Evolutionary conservation across 768 basidiomycete genomes (phyloP).

Genomic region (Tylopilus rubrobrunneus): DNA sequence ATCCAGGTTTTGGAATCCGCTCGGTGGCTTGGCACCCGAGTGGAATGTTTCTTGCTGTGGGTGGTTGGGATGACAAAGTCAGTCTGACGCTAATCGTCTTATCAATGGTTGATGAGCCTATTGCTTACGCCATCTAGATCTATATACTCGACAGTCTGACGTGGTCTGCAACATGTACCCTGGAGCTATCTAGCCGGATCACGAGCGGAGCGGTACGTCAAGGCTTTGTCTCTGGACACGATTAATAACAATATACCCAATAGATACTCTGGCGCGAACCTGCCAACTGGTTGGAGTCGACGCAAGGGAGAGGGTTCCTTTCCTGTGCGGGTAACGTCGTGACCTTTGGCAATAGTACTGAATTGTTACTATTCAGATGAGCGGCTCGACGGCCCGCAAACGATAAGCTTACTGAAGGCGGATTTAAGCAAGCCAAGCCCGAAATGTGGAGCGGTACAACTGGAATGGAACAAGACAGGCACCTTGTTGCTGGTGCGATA

Average conservation of each 20-base stretch:
- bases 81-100: slow-evolving; percentile 5
- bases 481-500: slow-evolving; percentile 69
- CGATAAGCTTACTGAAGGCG: slow-evolving; percentile 44
- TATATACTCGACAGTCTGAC: slow-evolving; percentile 71
- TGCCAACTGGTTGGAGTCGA: slow-evolving; percentile 75
- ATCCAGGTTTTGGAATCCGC: slow-evolving; percentile 83
- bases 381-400: slow-evolving; percentile 52
- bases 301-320: slow-evolving; percentile 81
- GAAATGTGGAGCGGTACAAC: slow-evolving; percentile 63
- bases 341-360: neutral
- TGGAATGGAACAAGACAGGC: slow-evolving; percentile 82
- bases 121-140: slow-evolving; percentile 42
- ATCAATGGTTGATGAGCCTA: neutral
- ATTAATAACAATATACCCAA: slow-evolving; percentile 1
- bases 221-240: neutral
- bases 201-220: slow-evolving; percentile 51
- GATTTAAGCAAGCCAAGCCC: slow-evolving; percentile 63
- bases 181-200: slow-evolving; percentile 60
- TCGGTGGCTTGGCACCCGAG: slow-evolving; percentile 82
- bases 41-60: slow-evolving; percentile 75
- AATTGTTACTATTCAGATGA: slow-evolving; percentile 47
- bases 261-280: slow-evolving; percentile 89
- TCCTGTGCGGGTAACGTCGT: slow-evolving; percentile 55
- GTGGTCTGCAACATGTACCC: slow-evolving; percentile 63
- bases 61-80: slow-evolving; percentile 89